A percentile compares a stretch with the other conserved stretches of the same genome.
Conservation (phyloP, 139 green algal species). For the Haematococcus sp. region DNA sequence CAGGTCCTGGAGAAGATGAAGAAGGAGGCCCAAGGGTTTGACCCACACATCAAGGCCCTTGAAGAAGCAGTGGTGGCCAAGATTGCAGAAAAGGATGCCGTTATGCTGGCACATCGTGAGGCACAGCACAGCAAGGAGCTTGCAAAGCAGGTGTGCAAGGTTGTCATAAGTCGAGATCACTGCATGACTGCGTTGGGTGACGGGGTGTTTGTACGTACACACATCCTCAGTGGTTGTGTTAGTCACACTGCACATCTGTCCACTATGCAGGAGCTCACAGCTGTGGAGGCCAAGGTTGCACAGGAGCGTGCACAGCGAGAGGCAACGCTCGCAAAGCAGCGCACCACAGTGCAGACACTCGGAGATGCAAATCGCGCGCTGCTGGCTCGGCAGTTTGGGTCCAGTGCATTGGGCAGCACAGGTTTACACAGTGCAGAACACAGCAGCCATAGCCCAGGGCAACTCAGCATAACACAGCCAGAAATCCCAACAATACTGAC, state of each 20-base stretch:
- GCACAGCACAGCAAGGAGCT: constrained; percentile 42
- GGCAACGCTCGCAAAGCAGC: not conserved
- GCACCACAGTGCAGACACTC: not conserved
- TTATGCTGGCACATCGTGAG: constrained; percentile 19
- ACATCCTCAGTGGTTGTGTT: not conserved
- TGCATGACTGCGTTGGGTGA: too few relatives aligned
- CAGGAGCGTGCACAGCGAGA: not conserved
- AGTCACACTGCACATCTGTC: not conserved
- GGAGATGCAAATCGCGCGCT: not conserved
- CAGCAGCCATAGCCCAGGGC: too few relatives aligned
- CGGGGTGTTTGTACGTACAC: too few relatives aligned
- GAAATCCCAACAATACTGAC: not conserved
- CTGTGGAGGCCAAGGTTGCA: constrained; percentile 5
- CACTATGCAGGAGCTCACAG: constrained; percentile 5
- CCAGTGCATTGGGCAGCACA: not conserved
- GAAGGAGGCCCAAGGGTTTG: constrained; percentile 38
- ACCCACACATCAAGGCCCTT: constrained; percentile 7
- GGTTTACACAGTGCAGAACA: too few relatives aligned
- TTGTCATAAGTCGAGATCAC: too few relatives aligned
- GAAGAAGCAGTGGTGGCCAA: constrained; percentile 28
- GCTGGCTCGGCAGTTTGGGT: constrained; percentile 7
- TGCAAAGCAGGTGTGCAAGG: constrained; percentile 19
- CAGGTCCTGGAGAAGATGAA: constrained; percentile 36
- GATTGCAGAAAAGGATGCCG: constrained; percentile 3
- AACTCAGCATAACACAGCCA: not conserved